Evolutionary conservation across 1,284 basidiomycete species (phyloP).

Genomic region (Cutaneotrichosporon sp.): DNA sequence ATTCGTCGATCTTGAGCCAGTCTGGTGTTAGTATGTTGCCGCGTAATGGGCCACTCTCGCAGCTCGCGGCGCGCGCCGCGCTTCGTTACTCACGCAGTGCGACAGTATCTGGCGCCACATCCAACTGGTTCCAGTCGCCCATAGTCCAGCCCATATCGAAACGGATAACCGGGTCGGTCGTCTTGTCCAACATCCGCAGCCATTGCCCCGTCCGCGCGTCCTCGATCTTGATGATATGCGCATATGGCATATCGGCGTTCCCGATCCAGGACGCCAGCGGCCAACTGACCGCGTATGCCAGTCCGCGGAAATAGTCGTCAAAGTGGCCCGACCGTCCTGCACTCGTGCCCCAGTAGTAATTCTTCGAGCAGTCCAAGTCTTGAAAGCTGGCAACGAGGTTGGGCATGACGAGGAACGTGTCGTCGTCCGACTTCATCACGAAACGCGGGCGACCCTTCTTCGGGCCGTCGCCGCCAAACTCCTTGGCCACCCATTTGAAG

Average conservation of each 20-base stretch:
- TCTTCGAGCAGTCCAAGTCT: constrained; percentile 45
- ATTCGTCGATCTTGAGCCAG: constrained; percentile 47
- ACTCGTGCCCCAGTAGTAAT: constrained; percentile 50
- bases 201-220: constrained; percentile 50
- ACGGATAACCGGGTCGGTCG: constrained; percentile 42
- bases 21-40: constrained; percentile 37
- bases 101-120: constrained; percentile 40
- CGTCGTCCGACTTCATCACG: constrained; percentile 50
- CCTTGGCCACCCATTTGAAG: constrained; percentile 47
- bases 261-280: constrained; percentile 50
- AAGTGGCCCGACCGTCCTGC: constrained; percentile 45
- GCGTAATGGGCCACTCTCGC: too few relatives aligned
- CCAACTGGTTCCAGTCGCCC: constrained; percentile 51
- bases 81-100: constrained; percentile 42
- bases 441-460: constrained; percentile 47
- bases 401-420: constrained; percentile 50
- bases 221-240: constrained; percentile 47
- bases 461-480: constrained; percentile 37
- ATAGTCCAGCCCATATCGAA: constrained; percentile 50
- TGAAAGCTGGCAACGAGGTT: constrained; percentile 46
- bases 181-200: constrained; percentile 43
- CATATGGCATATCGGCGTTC: constrained; percentile 40
- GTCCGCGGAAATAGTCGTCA: constrained; percentile 47
- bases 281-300: constrained; percentile 51
- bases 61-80: too few relatives aligned